phyloP scores from a whole-genome alignment of 306 rosid genomes.

The Begonia fuchsioides region DNA sequence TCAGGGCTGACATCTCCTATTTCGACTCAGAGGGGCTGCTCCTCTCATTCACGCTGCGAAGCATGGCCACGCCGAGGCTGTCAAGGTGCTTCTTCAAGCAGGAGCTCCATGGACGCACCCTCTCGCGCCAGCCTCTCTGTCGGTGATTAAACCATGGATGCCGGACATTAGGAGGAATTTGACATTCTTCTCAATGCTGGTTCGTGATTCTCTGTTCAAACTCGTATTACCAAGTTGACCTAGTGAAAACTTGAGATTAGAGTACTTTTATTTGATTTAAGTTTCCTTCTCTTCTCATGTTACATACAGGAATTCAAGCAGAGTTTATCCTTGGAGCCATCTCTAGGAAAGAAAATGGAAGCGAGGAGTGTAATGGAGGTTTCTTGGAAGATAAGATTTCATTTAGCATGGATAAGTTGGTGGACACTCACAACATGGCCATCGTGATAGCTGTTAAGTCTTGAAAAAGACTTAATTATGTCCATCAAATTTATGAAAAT shows the following conservation, averaged over 20 bases:
- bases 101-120: constrained; percentile 90
- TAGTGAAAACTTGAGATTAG: too few relatives aligned
- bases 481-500: too few relatives aligned
- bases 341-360: constrained; percentile 43
- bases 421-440: constrained; percentile 75
- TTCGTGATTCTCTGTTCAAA: constrained; percentile 6
- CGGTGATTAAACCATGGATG: constrained; percentile 61
- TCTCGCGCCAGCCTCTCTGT: constrained; percentile 67
- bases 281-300: too few relatives aligned
- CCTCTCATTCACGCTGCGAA: constrained; percentile 91
- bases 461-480: too few relatives aligned
- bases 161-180: constrained; percentile 46
- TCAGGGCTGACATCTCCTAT: constrained; percentile 47
- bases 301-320: constrained; percentile 54
- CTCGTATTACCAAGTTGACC: too few relatives aligned
- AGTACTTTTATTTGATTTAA: too few relatives aligned
- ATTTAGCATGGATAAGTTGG: constrained; percentile 74
- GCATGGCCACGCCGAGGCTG: constrained; percentile 43
- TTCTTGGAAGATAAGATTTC: constrained; percentile 72
- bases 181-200: constrained; percentile 65
- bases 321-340: constrained; percentile 69
- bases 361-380: constrained; percentile 18
- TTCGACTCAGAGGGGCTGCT: constrained; percentile 59
- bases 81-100: constrained; percentile 44
- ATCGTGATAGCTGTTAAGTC: constrained; percentile 99